Evolutionary conservation across 1,284 basidiomycete species (phyloP), one percentile per base, ranked within the genome.

Genomic region (Phylloboletellus chloephorus): DNA sequence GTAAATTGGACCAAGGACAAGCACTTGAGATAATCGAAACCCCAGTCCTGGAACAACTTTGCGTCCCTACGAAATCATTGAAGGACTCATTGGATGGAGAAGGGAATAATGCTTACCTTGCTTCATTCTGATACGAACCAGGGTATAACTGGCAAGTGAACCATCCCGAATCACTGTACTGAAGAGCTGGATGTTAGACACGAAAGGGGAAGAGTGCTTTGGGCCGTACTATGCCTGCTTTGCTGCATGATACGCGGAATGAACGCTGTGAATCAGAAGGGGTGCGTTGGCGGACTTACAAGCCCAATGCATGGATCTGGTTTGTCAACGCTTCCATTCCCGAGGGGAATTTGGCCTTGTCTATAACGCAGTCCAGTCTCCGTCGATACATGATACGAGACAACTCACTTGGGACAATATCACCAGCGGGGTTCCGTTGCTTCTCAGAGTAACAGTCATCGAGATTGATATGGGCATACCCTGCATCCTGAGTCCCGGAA

Each of bases 381-480:
- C 20, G 8, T 32, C 32, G 4, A 19, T 15, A 20, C 5, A 12
- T 26, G 7, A n/a, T 3, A 1, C 2, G 16, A 39, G 34, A 32
- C n/a, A n/a, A 48, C 56, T 34, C 35, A 68, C 66, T 53, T 31
- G 70, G 73, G 32, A 76, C 61, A 23, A 79, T 69, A 45, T 72
- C 61, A 7, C 76, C 78, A 11, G 52, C 49, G 5, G 60, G 47
- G 41, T 53, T 73, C 26, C 76, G 64, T 30, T 73, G 56, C 41
- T 71, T 75, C 53, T 75, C 71, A 4, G 75, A 67, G 51, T 75
- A 79, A 49, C 76, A 79, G 43, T 79, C 76, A 44, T 79, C 78
- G 30, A 79, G 53, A 47, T 75, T 79, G 37, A 79, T 58, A 48
- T 73, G 65, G 34, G 67, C 60, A 51, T 78, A 79, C 2, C 77